Evolutionary conservation across 164 flowering plant species (phyloP), one percentile per base, ranked within the genome.

Genomic region (Saururus chinensis): DNA sequence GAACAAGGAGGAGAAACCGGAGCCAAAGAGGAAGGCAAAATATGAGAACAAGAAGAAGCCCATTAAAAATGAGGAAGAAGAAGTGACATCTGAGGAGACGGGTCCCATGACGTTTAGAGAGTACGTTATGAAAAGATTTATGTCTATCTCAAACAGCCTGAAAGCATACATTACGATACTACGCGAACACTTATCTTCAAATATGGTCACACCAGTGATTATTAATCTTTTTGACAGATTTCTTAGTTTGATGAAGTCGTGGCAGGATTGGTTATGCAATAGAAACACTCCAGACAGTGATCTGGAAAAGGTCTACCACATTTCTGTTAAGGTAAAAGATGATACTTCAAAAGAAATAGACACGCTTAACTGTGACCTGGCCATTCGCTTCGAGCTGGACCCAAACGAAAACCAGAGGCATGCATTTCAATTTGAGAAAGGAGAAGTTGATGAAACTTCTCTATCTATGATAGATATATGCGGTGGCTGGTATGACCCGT

Each of bases 151-250:
- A 30, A 0, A 19, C 4, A 69, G 73, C 0, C 75, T 87, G 10
- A 60, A 63, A 61, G 66, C 56, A 17, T 81, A 84, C 63, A 13
- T 82, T n/a, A 24, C 16, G 14, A 68, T 35, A 35, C 68, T 89
- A 2, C 70, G 78, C 56, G 77, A 77, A n/a, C 86, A 87, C 68
- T 17, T 87, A 11, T 68, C 88, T 0, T 72, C 51, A 51, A 40
- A 51, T 13, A 65, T 59, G 22, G 21, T 85, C 9, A 42, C 54
- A 51, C 57, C 69, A 22, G 11, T 30, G 11, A 73, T 68, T 68
- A 12, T 45, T 12, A 12, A 2, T 4, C 49, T 45, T 8, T 17
- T 45, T 17, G 11, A 45, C 49, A 45, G 11, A 45, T 12, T 45
- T 17, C 22, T 68, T 24, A 23, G 41, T 52, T 30, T 70, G 42